Conservation (phyloP, 2,329 filamentous ascomycete genomes). For the Cordyceps cicadae region DNA sequence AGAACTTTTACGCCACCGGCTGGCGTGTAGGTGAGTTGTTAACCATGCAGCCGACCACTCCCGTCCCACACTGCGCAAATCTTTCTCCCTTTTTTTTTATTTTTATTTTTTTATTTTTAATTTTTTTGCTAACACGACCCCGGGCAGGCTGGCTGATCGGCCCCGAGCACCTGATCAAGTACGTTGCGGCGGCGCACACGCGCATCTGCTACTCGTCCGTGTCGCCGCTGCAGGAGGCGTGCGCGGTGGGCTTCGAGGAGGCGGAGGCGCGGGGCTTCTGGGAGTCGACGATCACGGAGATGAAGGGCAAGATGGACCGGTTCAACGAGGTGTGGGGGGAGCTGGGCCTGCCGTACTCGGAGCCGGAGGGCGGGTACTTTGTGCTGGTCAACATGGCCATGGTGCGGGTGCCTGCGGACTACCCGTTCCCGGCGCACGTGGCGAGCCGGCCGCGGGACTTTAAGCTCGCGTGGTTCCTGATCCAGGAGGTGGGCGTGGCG, state of each 20-base stretch:
- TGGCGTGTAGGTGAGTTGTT: slow-evolving; percentile 65
- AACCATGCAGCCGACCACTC: neutral
- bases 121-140: neutral
- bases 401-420: slow-evolving; percentile 73
- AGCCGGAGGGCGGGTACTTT: slow-evolving; percentile 96
- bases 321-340: slow-evolving; percentile 80
- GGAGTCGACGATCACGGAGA: slow-evolving; percentile 72
- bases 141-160: slow-evolving; percentile 75
- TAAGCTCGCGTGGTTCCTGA: slow-evolving; percentile 91
- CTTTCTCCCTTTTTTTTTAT: neutral
- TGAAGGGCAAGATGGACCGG: slow-evolving; percentile 78
- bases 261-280: slow-evolving; percentile 82
- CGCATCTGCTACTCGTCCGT: slow-evolving; percentile 94
- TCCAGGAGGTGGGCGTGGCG: slow-evolving; percentile 90
- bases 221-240: slow-evolving; percentile 87
- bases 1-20: slow-evolving; percentile 96
- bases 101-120: too few relatives aligned
- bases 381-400: slow-evolving; percentile 89
- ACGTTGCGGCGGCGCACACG: slow-evolving; percentile 87
- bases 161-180: slow-evolving; percentile 77
- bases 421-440: slow-evolving; percentile 85
- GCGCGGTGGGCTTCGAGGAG: slow-evolving; percentile 87
- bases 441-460: slow-evolving; percentile 83
- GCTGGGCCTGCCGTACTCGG: slow-evolving; percentile 70
- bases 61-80: neutral